Base-by-base conservation (phyloP, 2,329 filamentous ascomycete genomes). In the Pezicula carpinea region DNA sequence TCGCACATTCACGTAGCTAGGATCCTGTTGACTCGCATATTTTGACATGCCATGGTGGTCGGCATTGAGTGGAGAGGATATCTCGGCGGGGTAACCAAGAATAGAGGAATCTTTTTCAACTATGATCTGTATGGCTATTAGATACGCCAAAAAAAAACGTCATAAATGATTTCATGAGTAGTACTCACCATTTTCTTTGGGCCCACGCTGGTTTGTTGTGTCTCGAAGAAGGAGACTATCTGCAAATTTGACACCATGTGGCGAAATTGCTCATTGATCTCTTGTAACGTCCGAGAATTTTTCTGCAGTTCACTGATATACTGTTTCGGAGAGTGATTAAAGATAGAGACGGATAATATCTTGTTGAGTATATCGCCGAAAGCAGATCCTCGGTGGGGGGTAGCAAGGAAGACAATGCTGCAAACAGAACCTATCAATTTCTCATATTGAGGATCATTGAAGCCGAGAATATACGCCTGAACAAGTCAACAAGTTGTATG, bases 211-310 rank as follows among this genome's bases (percentile, higher is more conserved):
- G 59, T 57, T 14, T 56, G 56, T 17, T 65, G 51, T 0, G 68
- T 73, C 51, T 75, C 72, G 50, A 71, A 73, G 49, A 75, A 74
- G 0, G 70, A 73, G 55, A 64, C 64, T 5, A 74, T 57, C 2
- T 61, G 53, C 1, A 74, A 48, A 15, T 60, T 56, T 3, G 57
- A 51, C 0, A 65, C 64, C 48, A 66, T 54, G 40, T 72, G 64
- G 1, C 67, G 66, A 50, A 76, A 76, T 23, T 65, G 54, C 3
- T 74, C 68, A 52, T 76, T 75, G 45, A 75, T 64, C 3, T 64
- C 57, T 38, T 64, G 52, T 7, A 74, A 43, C 1, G 62, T 49
- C 4, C 50, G 46, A 4, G 71, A 70, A 42, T 64, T 64, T 7
- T 56, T 55, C 10, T 57, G 54, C 3, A 76, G 53, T 21, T 75